A percentile compares a stretch with the other conserved stretches of the same genome.
Evolutionary conservation across 768 basidiomycete species (phyloP).

Genomic region (Arthromyces matolae): DNA sequence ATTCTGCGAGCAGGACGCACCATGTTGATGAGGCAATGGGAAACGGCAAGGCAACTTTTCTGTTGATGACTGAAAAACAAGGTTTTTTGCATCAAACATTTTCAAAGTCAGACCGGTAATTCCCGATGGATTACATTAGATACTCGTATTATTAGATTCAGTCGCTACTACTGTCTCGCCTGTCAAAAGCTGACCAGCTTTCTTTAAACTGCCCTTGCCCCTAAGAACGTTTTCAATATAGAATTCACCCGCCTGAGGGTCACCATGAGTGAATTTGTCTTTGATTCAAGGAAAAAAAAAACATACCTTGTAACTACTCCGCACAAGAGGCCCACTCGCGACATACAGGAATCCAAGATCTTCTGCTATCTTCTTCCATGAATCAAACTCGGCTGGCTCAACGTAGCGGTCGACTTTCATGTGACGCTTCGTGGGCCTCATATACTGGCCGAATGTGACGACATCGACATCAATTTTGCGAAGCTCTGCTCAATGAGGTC

Average conservation of each 20-base stretch:
- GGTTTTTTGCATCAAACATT: constrained; percentile 13
- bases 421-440: constrained; percentile 97
- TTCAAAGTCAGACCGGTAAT: constrained; percentile 16
- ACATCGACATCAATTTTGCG: constrained; percentile 90
- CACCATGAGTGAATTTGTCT: not conserved
- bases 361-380: constrained; percentile 88
- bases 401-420: constrained; percentile 99
- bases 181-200: constrained; percentile 27
- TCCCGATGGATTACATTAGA: constrained; percentile 3
- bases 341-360: constrained; percentile 96
- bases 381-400: constrained; percentile 86
- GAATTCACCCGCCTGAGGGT: constrained; percentile 85
- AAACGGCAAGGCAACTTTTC: constrained; percentile 13
- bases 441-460: constrained; percentile 98
- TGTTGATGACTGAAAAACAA: constrained; percentile 20
- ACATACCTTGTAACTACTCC: constrained; percentile 93
- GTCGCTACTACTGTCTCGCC: constrained; percentile 4
- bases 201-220: constrained; percentile 48
- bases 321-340: constrained; percentile 91
- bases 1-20: constrained; percentile 29
- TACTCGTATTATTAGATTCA: too few relatives aligned
- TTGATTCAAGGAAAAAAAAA: not conserved
- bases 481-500: constrained; percentile 77
- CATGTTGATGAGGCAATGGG: constrained; percentile 22
- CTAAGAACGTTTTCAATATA: constrained; percentile 89